A percentile compares a stretch with the other conserved stretches of the same genome.
Evolutionary conservation across 2,329 filamentous ascomycete genomes (phyloP).

Genomic region (Geosmithia putterillii): DNA sequence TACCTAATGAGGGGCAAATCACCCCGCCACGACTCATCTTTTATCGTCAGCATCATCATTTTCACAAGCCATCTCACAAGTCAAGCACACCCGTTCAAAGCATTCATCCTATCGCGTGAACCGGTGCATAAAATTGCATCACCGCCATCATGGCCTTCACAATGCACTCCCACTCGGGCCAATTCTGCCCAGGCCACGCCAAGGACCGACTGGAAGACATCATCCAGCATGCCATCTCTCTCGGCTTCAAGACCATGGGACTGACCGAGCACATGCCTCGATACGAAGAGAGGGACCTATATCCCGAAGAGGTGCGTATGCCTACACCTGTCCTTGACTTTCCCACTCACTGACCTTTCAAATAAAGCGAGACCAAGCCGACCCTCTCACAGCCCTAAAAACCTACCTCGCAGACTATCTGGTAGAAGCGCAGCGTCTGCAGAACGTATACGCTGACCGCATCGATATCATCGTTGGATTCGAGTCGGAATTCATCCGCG

Average conservation of each 20-base stretch:
- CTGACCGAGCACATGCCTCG: slow-evolving; percentile 95
- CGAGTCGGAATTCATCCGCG: slow-evolving; percentile 85
- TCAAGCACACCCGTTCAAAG: no score
- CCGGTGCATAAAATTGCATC: no score
- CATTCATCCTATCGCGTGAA: no score
- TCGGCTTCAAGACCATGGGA: slow-evolving; percentile 72
- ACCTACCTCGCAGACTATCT: slow-evolving; percentile 61
- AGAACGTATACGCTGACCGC: slow-evolving; percentile 51
- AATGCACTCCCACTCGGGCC: slow-evolving; percentile 94
- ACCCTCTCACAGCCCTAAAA: slow-evolving; percentile 32
- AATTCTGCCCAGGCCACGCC: slow-evolving; percentile 90
- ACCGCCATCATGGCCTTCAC: slow-evolving; percentile 72
- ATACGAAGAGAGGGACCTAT: slow-evolving; percentile 60
- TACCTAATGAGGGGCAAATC: no score
- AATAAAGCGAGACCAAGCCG: slow-evolving; percentile 34
- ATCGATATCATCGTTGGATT: slow-evolving; percentile 83
- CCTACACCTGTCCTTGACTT: neutral
- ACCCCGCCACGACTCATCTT: no score
- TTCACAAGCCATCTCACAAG: no score
- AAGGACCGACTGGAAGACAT: slow-evolving; percentile 75
- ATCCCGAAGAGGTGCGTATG: slow-evolving; percentile 77
- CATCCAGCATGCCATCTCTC: slow-evolving; percentile 62
- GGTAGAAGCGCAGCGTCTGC: slow-evolving; percentile 61
- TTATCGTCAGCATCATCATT: no score
- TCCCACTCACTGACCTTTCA: neutral